Base-by-base conservation (phyloP, 768 basidiomycete species). In the Lentinula raphanica region DNA sequence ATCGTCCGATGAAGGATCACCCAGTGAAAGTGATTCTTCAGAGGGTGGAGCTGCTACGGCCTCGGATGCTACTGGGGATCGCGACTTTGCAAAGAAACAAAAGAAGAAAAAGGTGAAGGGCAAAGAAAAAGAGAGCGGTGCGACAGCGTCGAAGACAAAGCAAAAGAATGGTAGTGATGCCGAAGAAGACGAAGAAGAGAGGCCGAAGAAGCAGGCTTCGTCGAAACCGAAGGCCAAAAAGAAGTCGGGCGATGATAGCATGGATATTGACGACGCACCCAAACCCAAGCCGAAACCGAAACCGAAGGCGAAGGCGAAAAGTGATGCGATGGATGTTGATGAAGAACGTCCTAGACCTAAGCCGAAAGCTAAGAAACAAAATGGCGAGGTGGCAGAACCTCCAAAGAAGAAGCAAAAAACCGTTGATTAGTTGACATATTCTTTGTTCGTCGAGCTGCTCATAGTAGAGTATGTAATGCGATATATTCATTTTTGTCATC, bases 1-100 rank as follows among this genome's bases (percentile, higher is more conserved):
- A 6, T 87, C 76, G 1, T 90, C 90, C 0, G 94, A 97, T 65
- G 79, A 76, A 45, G 94, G 95, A n/a, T 97, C 95, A 3, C 92
- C 95, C 0, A 87, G 84, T 38, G 88, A 83, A 15, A 79, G 75
- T 35, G 91, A 90, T 51, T 83, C 83, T 1, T 84, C 79, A 35
- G 82, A 72, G 19, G 76, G 86, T 29, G 88, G 84, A 3, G 90
- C 86, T 1, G 80, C 85, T 57, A 92, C 90, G 5, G 92, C 89
- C 11, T 92, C 92, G 0, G 91, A 92, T 66, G 90, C 89, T 42
- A 88, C 86, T 60, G 92, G 91, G 29, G 90, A 93, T 67, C 81
- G 81, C 55, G 85, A 84, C 53, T 65, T 91, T 63, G 73, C 79
- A 44, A 76, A 75, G 56, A 71, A 64, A 28, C 70, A 73, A 5